phyloP scores from a whole-genome alignment of 192 early-diverging fungal genomes.

The Coemansia sp. region DNA sequence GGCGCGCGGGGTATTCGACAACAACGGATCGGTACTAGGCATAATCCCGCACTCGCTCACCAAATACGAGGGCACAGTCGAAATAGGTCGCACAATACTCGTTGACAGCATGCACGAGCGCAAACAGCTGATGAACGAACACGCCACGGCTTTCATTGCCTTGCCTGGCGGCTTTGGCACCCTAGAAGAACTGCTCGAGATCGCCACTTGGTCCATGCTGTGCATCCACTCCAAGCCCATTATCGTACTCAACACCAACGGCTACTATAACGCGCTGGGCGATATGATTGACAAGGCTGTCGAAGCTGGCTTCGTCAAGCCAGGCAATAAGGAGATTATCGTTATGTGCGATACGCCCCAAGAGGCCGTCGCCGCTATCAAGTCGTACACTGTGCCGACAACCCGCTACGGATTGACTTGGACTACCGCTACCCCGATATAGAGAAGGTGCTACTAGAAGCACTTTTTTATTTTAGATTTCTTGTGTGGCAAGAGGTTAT shows the following conservation, averaged over 20 bases:
- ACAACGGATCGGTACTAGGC: conserved; percentile 69
- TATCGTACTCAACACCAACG: conserved; percentile 73
- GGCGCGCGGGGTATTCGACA: conserved; percentile 65
- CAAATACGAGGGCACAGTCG: conserved; percentile 43
- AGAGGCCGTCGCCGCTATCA: conserved; percentile 62
- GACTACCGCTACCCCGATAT: conserved; percentile 20
- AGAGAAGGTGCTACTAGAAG: background rate
- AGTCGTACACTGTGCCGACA: conserved; percentile 54
- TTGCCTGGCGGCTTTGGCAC: conserved; percentile 90
- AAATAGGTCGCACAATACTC: conserved; percentile 58
- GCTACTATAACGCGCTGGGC: conserved; percentile 73
- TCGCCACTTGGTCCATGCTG: conserved; percentile 78
- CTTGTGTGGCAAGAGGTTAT: background rate
- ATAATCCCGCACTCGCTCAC: conserved; percentile 74
- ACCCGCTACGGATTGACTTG: conserved; percentile 60
- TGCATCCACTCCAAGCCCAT: conserved; percentile 84
- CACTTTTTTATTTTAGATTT: background rate
- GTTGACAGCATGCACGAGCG: conserved; percentile 87
- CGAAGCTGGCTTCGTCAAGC: conserved; percentile 66
- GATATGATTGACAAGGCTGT: conserved; percentile 66
- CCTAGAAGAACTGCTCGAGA: conserved; percentile 86
- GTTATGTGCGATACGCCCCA: conserved; percentile 62
- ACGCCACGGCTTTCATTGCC: conserved; percentile 73
- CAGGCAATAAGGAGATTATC: conserved; percentile 57
- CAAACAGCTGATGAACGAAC: conserved; percentile 74